Evolutionary conservation across 176 grass and related monocot genomes (phyloP).

Genomic region (Zoysia japonica): DNA sequence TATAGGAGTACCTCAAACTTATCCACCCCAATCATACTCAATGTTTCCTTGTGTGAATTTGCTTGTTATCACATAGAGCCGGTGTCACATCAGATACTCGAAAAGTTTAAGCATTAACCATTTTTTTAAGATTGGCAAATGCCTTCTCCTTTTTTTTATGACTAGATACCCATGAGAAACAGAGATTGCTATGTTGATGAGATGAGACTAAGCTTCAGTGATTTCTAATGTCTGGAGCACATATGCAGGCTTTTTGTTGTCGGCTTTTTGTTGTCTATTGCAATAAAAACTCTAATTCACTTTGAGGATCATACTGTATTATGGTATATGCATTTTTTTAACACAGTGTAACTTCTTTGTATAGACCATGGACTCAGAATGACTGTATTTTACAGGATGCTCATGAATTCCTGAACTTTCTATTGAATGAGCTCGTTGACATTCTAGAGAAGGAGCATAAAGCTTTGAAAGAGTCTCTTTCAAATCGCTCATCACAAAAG

Average conservation of each 20-base stretch:
- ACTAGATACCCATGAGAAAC: neutral
- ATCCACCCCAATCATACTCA: neutral
- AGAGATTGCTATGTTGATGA: neutral
- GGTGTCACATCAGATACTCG: neutral
- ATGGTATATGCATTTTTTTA: neutral
- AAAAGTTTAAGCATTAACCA: neutral
- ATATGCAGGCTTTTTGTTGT: neutral
- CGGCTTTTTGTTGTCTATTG: neutral
- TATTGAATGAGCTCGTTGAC: conserved; percentile 97
- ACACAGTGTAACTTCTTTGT: neutral
- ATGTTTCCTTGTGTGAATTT: neutral
- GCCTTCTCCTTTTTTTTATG: conserved; percentile 19
- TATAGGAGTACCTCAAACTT: neutral
- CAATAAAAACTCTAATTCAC: neutral
- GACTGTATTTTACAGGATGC: conserved; percentile 74
- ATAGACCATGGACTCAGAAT: conserved; percentile 15
- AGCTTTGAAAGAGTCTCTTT: conserved; percentile 47
- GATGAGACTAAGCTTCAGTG: neutral
- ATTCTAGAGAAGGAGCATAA: conserved; percentile 93
- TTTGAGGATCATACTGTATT: conserved; percentile 1
- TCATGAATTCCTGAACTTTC: conserved; percentile 96
- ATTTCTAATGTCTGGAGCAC: neutral
- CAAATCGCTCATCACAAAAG: conserved; percentile 52
- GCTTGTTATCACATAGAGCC: neutral
- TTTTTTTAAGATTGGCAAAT: neutral